These are phyloP conservation scores for Candida maris DNA, from an alignment of 805 yeast genomes.

Conservation along the genomic window DNA sequence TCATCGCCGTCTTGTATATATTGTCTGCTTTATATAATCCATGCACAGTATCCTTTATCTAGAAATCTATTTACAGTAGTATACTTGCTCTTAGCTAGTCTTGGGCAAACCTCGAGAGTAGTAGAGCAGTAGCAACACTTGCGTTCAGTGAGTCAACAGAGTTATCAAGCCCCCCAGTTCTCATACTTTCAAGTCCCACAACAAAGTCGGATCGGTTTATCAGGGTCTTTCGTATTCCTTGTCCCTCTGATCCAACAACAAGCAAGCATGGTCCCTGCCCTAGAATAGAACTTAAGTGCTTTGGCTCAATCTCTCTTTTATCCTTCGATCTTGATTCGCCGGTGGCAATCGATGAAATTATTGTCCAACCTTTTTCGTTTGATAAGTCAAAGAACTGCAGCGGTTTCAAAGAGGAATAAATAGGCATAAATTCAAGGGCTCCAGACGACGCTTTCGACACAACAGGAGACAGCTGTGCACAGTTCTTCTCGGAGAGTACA, in stretches of 20 bases:
- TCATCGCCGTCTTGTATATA: constrained; percentile 7
- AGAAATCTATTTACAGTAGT: neutral
- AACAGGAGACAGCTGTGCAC: constrained; percentile 72
- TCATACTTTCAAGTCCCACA: constrained; percentile 35
- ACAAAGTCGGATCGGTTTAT: constrained; percentile 53
- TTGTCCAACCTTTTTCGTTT: constrained; percentile 61
- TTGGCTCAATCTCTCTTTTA: constrained; percentile 32
- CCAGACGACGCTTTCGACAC: constrained; percentile 84
- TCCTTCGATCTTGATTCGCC: constrained; percentile 19
- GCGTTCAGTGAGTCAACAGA: constrained; percentile 80
- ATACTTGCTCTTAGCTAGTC: neutral
- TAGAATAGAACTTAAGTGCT: constrained; percentile 43
- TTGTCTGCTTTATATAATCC: too few species aligned
- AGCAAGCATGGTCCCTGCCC: constrained; percentile 57
- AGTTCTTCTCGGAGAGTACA: constrained; percentile 62
- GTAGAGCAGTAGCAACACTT: constrained; percentile 80
- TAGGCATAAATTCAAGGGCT: constrained; percentile 68
- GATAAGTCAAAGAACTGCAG: constrained; percentile 57
- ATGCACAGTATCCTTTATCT: too few species aligned
- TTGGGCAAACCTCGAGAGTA: constrained; percentile 36
- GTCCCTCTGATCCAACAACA: constrained; percentile 83
- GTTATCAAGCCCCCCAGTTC: constrained; percentile 22
- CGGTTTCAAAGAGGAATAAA: constrained; percentile 58
- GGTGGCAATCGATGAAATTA: constrained; percentile 57
- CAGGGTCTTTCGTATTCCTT: constrained; percentile 70